A percentile compares a stretch with the other conserved stretches of the same genome.
These are phyloP conservation scores for Beta corolliflora DNA, from an alignment of 179 eudicot genomes.

Conservation along the genomic window DNA sequence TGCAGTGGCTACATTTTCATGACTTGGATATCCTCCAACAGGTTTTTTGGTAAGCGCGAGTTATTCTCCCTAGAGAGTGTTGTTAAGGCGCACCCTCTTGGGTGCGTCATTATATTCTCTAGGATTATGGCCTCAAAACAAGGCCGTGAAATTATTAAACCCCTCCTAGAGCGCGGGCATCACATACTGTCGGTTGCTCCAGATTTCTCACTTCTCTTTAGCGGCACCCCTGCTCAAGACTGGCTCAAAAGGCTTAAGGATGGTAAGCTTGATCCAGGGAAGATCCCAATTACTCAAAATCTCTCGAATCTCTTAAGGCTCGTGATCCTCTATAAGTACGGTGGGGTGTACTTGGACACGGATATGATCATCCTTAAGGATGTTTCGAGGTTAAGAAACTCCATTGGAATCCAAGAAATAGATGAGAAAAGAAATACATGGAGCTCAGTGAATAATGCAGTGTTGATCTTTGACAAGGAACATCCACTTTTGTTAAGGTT, in stretches of 20 bases:
- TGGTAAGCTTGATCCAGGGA: constrained; percentile 60
- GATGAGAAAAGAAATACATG: constrained; percentile 36
- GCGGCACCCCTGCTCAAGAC: constrained; percentile 51
- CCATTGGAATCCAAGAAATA: constrained; percentile 64
- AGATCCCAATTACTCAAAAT: constrained; percentile 66
- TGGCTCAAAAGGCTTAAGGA: constrained; percentile 59
- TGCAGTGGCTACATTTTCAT: constrained; percentile 59
- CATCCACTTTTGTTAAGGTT: constrained; percentile 58
- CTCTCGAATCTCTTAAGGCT: constrained; percentile 67
- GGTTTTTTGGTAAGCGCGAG: constrained; percentile 49
- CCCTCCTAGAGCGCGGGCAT: constrained; percentile 42
- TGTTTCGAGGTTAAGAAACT: constrained; percentile 51
- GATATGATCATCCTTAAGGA: constrained; percentile 63
- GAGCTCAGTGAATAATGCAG: constrained; percentile 73
- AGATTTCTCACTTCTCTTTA: constrained; percentile 44
- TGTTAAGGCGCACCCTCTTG: constrained; percentile 48
- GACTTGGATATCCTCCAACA: constrained; percentile 67
- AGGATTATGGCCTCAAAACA: constrained; percentile 51
- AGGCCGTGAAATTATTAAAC: constrained; percentile 46
- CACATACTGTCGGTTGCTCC: constrained; percentile 45
- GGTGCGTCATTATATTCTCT: constrained; percentile 66
- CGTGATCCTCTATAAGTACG: constrained; percentile 66
- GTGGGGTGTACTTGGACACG: constrained; percentile 70
- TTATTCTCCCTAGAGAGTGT: constrained; percentile 53
- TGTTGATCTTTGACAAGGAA: constrained; percentile 60